Base-by-base conservation (phyloP, 1,284 basidiomycete genomes). In the Ustilago nuda region DNA sequence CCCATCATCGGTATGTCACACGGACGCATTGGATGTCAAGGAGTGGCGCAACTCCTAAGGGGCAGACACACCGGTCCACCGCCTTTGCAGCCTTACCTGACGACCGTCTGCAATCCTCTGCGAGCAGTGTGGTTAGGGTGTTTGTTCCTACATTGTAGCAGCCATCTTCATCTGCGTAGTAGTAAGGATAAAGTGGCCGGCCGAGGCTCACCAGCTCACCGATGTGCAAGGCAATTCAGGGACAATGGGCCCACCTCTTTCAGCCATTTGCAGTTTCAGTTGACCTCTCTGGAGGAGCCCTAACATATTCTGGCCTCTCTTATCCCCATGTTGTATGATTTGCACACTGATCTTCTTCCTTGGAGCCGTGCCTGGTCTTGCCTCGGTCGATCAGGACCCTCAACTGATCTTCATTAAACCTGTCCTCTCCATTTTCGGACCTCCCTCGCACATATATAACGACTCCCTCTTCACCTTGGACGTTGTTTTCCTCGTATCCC, bases 301-400 rank as follows among this genome's bases (percentile, higher is more conserved):
- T n/a, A 30, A 48, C 11, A 13, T 33, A 57, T 23, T 48, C 56
- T 32, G 30, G 2, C 15, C 45, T 62, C 53, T 43, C 53, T 35
- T 50, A 50, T 27, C 53, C 53, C 61, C 61, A 62, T 45, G 35
- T 37, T 56, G 43, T n/a, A 7, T n/a, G n/a, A 46, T n/a, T 37
- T 8, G 23, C 17, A n/a, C 51, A 35, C 36, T 41, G 58, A 36
- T 17, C 39, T 17, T 48, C 19, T 48, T 30, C 39, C 37, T 19
- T 52, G n/a, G 43, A 9, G 51, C 37, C 55, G 53, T 43, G 17
- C 33, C 36, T 61, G 57, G 68, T 66, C 63, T 52, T 41, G 45
- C 23, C 50, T 65, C 68, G 68, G 68, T 71, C 68, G 63, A 66
- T 61, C 68, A 58, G 36, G 48, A 30, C 23, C 36, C 43, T 7